Conservation (phyloP, 805 yeast species). For the Lipomyces orientalis region DNA sequence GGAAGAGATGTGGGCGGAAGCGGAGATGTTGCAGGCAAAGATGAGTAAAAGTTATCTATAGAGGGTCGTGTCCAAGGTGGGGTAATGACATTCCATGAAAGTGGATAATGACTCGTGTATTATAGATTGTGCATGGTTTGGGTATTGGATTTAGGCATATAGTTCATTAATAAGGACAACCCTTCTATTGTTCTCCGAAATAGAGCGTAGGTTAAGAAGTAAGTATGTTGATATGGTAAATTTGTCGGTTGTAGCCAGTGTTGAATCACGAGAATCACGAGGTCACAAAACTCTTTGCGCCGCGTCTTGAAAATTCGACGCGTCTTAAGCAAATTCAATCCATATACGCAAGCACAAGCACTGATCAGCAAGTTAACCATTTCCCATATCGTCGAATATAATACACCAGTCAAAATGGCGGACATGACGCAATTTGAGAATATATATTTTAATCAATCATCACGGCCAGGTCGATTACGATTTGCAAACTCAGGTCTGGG, state of each 20-base stretch:
- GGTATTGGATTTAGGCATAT: background rate
- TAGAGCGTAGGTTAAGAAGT: too few species aligned
- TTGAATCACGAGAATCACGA: background rate
- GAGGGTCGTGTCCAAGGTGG: background rate
- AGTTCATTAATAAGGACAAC: background rate
- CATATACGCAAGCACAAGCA: background rate
- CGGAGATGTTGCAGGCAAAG: constrained; percentile 44
- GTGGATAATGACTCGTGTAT: background rate
- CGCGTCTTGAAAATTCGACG: background rate
- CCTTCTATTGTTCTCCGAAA: too few species aligned
- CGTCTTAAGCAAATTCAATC: background rate
- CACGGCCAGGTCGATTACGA: constrained; percentile 85
- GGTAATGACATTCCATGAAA: background rate
- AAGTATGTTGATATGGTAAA: too few species aligned
- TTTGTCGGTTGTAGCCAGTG: background rate
- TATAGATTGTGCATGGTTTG: constrained; percentile 4
- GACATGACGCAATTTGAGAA: constrained; percentile 73
- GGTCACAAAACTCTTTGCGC: background rate
- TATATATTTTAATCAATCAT: constrained; percentile 87
- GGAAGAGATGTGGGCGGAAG: constrained; percentile 76
- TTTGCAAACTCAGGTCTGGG: constrained; percentile 97
- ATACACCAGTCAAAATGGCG: constrained; percentile 23
- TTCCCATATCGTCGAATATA: background rate
- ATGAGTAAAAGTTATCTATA: constrained; percentile 12
- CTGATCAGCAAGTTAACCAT: background rate